phyloP scores from a whole-genome alignment of 1,284 basidiomycete genomes.

The Cronartium ribicola region DNA sequence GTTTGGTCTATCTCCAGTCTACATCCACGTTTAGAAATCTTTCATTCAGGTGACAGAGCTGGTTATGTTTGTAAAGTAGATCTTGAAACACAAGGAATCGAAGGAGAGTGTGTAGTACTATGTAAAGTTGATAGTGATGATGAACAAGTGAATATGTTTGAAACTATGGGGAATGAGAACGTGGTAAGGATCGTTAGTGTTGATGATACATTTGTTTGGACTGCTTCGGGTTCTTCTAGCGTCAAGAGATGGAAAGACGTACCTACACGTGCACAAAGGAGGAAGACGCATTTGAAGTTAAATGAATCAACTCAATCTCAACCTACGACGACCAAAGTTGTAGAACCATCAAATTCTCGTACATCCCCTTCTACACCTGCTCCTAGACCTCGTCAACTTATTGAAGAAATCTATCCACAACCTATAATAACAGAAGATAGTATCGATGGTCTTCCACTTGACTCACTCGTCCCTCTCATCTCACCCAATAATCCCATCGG shows the following conservation, averaged over 20 bases:
- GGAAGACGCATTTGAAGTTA: not conserved
- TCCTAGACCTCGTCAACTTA: not conserved
- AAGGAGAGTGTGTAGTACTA: slow-evolving; percentile 82
- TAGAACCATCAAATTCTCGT: slow-evolving; percentile 58
- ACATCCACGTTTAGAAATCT: slow-evolving; percentile 81
- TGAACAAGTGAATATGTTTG: slow-evolving; percentile 43
- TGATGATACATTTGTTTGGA: slow-evolving; percentile 85
- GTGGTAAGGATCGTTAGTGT: slow-evolving; percentile 78
- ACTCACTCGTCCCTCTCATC: slow-evolving; percentile 39
- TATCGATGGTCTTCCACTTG: slow-evolving; percentile 21
- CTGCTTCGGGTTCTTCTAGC: slow-evolving; percentile 74
- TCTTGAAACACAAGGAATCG: slow-evolving; percentile 70
- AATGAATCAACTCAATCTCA: not conserved
- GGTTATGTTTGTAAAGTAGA: slow-evolving; percentile 87
- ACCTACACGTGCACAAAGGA: slow-evolving; percentile 46
- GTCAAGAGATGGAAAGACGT: slow-evolving; percentile 74
- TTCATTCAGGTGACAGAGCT: slow-evolving; percentile 91
- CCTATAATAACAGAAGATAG: not conserved
- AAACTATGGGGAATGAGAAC: slow-evolving; percentile 60
- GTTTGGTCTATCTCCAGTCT: slow-evolving; percentile 88
- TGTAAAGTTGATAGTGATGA: slow-evolving; percentile 60
- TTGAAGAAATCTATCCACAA: not conserved
- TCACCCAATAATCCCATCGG: slow-evolving; percentile 21
- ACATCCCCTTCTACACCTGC: slow-evolving; percentile 14
- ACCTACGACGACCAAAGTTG: slow-evolving; percentile 43